Evolutionary conservation across 208 protist genomes (phyloP), one percentile per base, ranked within the genome.

Genomic region (Trypanosoma platydactyli): DNA sequence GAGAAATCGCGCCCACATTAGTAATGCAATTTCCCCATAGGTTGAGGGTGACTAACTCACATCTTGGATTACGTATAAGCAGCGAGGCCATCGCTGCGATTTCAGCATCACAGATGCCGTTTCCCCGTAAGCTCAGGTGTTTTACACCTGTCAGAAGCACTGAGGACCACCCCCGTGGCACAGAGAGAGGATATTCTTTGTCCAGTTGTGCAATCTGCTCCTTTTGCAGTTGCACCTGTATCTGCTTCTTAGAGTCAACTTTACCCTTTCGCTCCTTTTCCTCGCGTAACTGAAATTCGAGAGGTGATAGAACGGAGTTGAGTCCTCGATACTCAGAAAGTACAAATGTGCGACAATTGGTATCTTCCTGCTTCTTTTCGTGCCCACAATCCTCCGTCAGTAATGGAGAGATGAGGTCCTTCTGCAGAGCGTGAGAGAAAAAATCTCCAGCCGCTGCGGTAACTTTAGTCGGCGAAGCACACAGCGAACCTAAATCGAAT

Each of bases 11-110:
- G 12, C 92, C 92, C 0, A 35, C 64, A 62, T 94, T 84, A 4
- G 73, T 83, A 79, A 97, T 93, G 46, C 64, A 24, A 65, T 97
- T 97, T 41, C 89, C 92, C 88, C 89, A 95, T 35, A 97, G 60
- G 56, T 92, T 94, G 52, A 97, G 81, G 42, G 80, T 86, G 12
- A 89, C 71, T 13, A 97, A 70, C 60, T 84, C 85, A 46, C 86
- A 83, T 55, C 81, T 75, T 1, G 78, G 76, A 64, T 92, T 77
- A 38, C 60, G 45, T 27, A 73, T 29, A 9, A 96, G 65, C 33
- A 89, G 45, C 11, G 73, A 61, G 18, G 79, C 79, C 48, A 94
- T 83, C 22, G 68, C 30, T 16, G 35, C 49, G 16, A 80, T 79
- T 40, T 69, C 72, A 5, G 63, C 72, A 67, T 94, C 87, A 50